Conservation (phyloP, 2,329 filamentous ascomycete species). For the Arthrobotrys pseudoclavata region DNA sequence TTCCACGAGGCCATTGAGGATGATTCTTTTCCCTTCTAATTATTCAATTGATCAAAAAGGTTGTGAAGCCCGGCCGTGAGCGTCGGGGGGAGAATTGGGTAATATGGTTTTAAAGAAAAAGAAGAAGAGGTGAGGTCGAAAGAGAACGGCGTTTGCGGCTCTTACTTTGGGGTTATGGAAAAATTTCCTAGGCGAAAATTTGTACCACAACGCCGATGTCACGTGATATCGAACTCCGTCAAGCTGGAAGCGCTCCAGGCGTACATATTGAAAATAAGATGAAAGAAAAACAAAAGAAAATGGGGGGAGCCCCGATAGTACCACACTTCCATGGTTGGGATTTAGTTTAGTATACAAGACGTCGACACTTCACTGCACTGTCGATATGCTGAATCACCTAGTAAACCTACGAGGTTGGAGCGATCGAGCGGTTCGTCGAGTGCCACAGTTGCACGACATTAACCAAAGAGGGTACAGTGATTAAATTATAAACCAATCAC, state of each 20-base stretch:
- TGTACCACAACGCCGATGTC: constrained; percentile 40
- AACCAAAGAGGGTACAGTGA: background rate
- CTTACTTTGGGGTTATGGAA: constrained; percentile 21
- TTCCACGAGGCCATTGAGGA: constrained; percentile 63
- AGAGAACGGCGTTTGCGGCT: constrained; percentile 45
- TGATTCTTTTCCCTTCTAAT: background rate
- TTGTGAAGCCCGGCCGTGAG: constrained; percentile 2
- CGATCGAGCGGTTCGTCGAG: background rate
- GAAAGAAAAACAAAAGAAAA: too few relatives aligned
- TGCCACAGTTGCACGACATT: constrained; percentile 3
- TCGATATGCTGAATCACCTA: too few relatives aligned
- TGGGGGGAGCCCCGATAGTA: too few relatives aligned
- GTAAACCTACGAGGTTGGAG: too few relatives aligned
- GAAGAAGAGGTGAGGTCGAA: constrained; percentile 19
- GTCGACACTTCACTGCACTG: too few relatives aligned
- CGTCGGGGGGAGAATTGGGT: background rate
- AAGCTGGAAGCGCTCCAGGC: too few relatives aligned
- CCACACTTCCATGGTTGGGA: too few relatives aligned
- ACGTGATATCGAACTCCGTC: constrained; percentile 35
- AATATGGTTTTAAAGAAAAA: background rate
- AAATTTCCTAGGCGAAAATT: constrained; percentile 54
- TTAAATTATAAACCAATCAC: background rate
- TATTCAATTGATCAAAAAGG: background rate
- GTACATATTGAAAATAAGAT: too few relatives aligned
- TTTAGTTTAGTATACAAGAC: too few relatives aligned